Percentiles rank a stretch among this genome's conserved stretches.
Conservation (phyloP, 2,329 filamentous ascomycete species). For the Ophiosphaerella korrae region DNA sequence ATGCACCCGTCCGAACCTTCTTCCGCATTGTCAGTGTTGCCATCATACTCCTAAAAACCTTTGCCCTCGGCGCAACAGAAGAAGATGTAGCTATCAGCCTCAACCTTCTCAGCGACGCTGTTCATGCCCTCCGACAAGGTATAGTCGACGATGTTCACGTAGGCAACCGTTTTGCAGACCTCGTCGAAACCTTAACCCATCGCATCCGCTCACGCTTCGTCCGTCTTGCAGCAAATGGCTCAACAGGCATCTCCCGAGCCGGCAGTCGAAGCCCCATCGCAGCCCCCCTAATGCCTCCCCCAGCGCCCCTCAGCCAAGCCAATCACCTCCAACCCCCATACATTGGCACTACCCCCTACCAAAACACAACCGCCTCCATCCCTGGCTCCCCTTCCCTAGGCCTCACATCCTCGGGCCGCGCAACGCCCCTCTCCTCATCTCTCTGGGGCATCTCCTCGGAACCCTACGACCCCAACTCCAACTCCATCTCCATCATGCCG, state of each 20-base stretch:
- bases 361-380: conserved; percentile 25
- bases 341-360: conserved; percentile 19
- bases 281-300: conserved; percentile 43
- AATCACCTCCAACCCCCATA: conserved; percentile 22
- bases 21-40: conserved; percentile 85
- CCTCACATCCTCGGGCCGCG: conserved; percentile 36
- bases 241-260: conserved; percentile 46
- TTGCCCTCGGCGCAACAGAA: conserved; percentile 78
- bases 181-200: conserved; percentile 78
- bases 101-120: conserved; percentile 73
- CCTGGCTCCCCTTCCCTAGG: conserved; percentile 35
- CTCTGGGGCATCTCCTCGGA: conserved; percentile 53
- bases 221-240: conserved; percentile 59
- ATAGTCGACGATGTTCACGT: conserved; percentile 86
- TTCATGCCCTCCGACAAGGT: conserved; percentile 74
- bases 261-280: conserved; percentile 33
- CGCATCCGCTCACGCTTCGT: conserved; percentile 74
- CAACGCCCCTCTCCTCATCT: conserved; percentile 38
- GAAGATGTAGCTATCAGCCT: conserved; percentile 78
- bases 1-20: conserved; percentile 82
- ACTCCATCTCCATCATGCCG: conserved; percentile 55
- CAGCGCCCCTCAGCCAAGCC: conserved; percentile 19
- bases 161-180: conserved; percentile 80
- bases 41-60: conserved; percentile 84
- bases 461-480: conserved; percentile 51